These are phyloP conservation scores for Leavenworthia alabamica DNA, from an alignment of 345 rosid species.

Conservation along the genomic window DNA sequence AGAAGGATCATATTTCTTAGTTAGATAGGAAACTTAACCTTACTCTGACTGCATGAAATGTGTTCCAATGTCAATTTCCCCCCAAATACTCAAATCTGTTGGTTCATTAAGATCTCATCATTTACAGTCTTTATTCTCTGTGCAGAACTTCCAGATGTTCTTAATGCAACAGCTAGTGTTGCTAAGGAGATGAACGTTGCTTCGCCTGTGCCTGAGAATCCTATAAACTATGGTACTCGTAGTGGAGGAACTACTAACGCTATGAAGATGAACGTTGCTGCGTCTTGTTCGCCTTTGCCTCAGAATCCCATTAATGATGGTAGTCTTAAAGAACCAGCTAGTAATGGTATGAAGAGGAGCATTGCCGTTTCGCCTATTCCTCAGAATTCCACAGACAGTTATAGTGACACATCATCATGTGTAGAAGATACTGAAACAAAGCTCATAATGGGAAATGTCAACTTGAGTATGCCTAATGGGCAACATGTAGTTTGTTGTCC, in stretches of 20 bases:
- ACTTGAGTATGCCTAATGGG: background rate
- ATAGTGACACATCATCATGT: background rate
- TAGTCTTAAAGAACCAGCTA: background rate
- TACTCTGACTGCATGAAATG: background rate
- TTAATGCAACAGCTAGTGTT: background rate
- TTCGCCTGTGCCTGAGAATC: slow-evolving; percentile 1
- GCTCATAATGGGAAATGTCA: slow-evolving; percentile 21
- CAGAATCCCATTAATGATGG: background rate
- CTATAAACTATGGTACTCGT: background rate
- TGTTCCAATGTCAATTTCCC: background rate
- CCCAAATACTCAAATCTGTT: background rate
- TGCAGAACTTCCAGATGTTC: slow-evolving; percentile 16
- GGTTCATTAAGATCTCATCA: slow-evolving; percentile 7
- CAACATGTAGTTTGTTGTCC: slow-evolving; percentile 24
- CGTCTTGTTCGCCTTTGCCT: slow-evolving; percentile 5
- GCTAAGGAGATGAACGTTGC: background rate
- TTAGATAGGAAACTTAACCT: background rate
- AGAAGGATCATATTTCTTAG: background rate
- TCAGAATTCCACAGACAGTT: background rate
- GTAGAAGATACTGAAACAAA: slow-evolving; percentile 6
- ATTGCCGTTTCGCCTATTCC: background rate
- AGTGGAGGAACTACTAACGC: background rate
- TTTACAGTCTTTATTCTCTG: background rate
- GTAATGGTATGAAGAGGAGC: background rate
- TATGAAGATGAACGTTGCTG: background rate